Base-by-base conservation (phyloP, 1,284 basidiomycete genomes). In the Ceratorhiza oryzae-sativae region DNA sequence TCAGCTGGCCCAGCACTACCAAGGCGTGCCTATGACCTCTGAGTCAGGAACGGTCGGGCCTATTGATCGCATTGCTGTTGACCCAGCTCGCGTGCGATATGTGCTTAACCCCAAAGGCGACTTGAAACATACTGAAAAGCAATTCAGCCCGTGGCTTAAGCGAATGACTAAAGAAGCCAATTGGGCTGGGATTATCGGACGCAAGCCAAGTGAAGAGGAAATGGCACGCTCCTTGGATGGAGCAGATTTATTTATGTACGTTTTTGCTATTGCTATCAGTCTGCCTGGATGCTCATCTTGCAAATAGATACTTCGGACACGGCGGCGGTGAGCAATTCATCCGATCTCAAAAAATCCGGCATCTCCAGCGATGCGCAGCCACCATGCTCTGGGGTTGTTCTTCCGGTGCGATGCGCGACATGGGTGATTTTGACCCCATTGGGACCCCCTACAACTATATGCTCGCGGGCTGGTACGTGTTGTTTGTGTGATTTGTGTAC, bases 371-470 rank as follows among this genome's bases (percentile, higher is more conserved):
- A 20, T 99, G 97, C 79, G 95, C 97, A 0, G 91, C 91, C 10
- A 91, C 94, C 0, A 97, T 99, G 95, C 87, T 99, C 8, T 99
- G 96, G 97, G 97, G 97, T 0, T 99, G 97, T 83, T 99, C 97
- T 0, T 97, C 95, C 0, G 97, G 96, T 18, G 82, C 87, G 2
- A 81, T 99, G 74, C 86, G 87, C 70, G 92, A 96, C 68, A 93
- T 95, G 86, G 97, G 97, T 12, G 94, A 97, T 73, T 95, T 95
- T 77, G 97, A 99, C 77, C 86, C 92, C 15, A 86, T 88, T 15
- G 97, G 97, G 9, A 98, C 94, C 20, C 94, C 97, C 0, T 90
- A 93, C 79, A 90, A 94, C 77, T 99, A 99, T 79, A 92, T 98
- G 89, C 79, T 97, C n/a, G 95, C 91, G 45, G 97, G 96, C 76